Base-by-base conservation (phyloP, 495 filamentous ascomycete species). In the Paragyromitra xinjiangensis region DNA sequence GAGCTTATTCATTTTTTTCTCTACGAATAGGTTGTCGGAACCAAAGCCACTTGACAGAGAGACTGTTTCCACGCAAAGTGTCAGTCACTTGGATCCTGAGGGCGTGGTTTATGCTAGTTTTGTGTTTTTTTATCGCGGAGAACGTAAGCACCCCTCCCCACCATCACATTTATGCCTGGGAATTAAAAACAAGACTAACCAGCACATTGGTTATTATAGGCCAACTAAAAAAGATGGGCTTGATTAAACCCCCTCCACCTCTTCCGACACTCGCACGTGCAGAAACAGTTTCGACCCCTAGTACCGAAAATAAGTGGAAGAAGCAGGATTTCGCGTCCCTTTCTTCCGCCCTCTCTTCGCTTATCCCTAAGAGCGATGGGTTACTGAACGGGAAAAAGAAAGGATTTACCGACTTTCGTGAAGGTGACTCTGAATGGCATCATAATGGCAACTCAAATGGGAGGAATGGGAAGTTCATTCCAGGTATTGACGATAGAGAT, bases 11-110 rank as follows among this genome's bases (percentile, higher is more conserved):
- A 66, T 77, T 77, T 77, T 77, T 77, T 77, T 77, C 74, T 72
- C 59, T 14, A 50, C 77, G 42, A 69, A 65, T 50, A 98, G 95
- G 82, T 99, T 99, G 84, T 96, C 96, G 12, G 95, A 98, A 83
- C 96, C 95, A 3, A 99, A 98, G 86, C 91, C 94, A 19, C 87
- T 99, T 37, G 96, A 99, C 85, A 95, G 94, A 1, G 97, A 97
- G 84, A 92, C 92, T 8, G 98, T 99, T 82, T 97, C 94, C 80
- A 98, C 96, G 0, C 95, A 99, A 84, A 98, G 95, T 0, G 95
- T 99, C 19, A 98, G 94, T 26, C 95, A 95, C n/a, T 97, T 99
- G 78, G 95, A 99, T 84, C 91, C 92, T 0, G 92, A 94, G 29
- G 94, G 98, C 68, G 93, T 93, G 83, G 96, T 97, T 16, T 99